Base-by-base conservation (phyloP, 2,329 filamentous ascomycete species). In the Pseudocercospora eumusae region DNA sequence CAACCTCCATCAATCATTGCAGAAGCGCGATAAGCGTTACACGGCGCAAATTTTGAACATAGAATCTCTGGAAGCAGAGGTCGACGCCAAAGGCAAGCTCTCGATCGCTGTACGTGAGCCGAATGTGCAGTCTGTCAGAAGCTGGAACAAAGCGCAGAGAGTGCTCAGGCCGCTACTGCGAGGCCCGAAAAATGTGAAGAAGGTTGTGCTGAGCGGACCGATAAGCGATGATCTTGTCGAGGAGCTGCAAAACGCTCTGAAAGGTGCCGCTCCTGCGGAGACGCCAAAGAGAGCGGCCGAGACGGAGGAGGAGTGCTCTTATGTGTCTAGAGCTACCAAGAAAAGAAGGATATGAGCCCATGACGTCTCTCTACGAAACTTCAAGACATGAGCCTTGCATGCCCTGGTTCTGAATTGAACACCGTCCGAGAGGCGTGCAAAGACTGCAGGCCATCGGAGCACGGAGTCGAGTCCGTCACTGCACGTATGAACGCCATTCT, bases 171-270 rank as follows among this genome's bases (percentile, higher is more conserved):
- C 56, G 20, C n/a, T 59, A 7, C 18, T 58, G 25, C 27, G 25
- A 13, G 60, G 55, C 6, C 47, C 60, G 7, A 58, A 21, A 20
- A n/a, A 33, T 9, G 60, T 58, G 10, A 63, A 63, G 25, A 36
- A 59, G 21, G 23, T 63, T 4, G 27, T 33, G 18, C n/a, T 59
- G 8, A 63, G 47, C 11, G 61, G 61, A 18, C 28, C 28, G 2
- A 23, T 63, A 13, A 57, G 57, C 44, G 57, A 57, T 18, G 57
- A 59, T 23, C 42, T 59, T 27, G 57, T 42, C 6, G 20, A 15
- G 15, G 27, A 54, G 15, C 47, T 59, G 1, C 27, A 44, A 28
- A 25, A 23, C 13, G 21, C 57, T 13, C 11, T 59, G 45, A 59
- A 40, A 21, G 36, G 7, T 36, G 25, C 27, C 21, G 6, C 27